Evolutionary conservation across 2,329 filamentous ascomycete genomes (phyloP).

Genomic region (Monosporascus sp.): DNA sequence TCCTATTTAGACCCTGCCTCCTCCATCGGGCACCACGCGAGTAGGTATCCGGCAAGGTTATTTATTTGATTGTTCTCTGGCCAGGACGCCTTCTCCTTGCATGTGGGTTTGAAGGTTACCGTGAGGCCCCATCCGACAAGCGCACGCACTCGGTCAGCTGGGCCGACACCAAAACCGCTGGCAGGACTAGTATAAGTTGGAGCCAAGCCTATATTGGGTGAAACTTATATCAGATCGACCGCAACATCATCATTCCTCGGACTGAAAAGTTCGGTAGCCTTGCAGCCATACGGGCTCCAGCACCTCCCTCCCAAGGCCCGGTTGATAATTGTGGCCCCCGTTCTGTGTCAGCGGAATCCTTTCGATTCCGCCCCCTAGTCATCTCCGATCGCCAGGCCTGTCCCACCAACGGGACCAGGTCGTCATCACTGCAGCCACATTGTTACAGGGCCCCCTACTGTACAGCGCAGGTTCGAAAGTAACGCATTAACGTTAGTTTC

Average conservation of each 20-base stretch:
- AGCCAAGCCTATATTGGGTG: neutral
- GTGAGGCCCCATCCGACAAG: neutral
- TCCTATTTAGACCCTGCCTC: no score
- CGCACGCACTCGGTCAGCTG: neutral
- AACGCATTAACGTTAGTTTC: slow-evolving; percentile 20
- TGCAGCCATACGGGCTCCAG: neutral
- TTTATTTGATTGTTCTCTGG: neutral
- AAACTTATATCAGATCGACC: neutral
- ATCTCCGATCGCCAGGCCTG: neutral
- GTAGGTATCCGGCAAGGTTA: no score
- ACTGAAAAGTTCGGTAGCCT: neutral
- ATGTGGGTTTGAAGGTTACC: neutral
- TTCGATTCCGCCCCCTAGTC: neutral
- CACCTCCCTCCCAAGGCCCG: neutral
- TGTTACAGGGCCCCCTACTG: slow-evolving; percentile 15
- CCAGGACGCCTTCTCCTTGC: neutral
- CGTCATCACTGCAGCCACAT: slow-evolving; percentile 16
- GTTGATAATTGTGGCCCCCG: neutral
- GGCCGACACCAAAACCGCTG: neutral
- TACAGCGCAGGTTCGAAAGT: slow-evolving; percentile 8
- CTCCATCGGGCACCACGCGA: no score
- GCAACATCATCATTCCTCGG: neutral
- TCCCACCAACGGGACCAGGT: slow-evolving; percentile 3
- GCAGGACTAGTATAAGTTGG: neutral
- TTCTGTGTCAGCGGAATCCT: neutral